Evolutionary conservation across 352 stramenopile genomes (phyloP).

Genomic region (Phytophthora lateralis): DNA sequence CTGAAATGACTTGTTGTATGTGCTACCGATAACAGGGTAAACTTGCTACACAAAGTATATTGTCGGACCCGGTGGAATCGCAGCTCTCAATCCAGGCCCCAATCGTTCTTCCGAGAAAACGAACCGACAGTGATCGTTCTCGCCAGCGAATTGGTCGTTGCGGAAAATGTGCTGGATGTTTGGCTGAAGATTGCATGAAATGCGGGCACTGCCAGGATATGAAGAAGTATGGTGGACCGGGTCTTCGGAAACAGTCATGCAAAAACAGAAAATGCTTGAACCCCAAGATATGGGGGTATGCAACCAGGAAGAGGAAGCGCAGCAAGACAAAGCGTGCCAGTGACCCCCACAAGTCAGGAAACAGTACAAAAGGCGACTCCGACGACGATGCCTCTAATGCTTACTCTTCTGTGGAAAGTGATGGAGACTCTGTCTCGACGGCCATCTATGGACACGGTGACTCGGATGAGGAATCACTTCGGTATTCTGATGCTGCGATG

Average conservation of each 20-base stretch:
- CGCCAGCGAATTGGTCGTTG: constrained; percentile 80
- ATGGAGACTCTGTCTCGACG: constrained; percentile 49
- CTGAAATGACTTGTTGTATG: constrained; percentile 7
- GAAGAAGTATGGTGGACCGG: constrained; percentile 89
- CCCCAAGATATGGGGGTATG: constrained; percentile 62
- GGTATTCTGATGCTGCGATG: constrained; percentile 35
- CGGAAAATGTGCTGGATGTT: constrained; percentile 76
- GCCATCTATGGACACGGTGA: constrained; percentile 30
- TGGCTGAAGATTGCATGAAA: constrained; percentile 85
- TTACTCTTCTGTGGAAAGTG: constrained; percentile 65
- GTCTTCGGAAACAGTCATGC: constrained; percentile 87
- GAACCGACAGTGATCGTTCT: constrained; percentile 43
- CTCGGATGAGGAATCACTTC: constrained; percentile 34
- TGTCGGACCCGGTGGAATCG: constrained; percentile 14
- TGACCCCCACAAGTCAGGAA: constrained; percentile 16
- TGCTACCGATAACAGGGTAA: constrained; percentile 22
- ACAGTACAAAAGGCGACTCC: constrained; percentile 41
- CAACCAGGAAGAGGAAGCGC: constrained; percentile 48
- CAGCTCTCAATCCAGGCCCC: constrained; percentile 31
- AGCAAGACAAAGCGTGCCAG: constrained; percentile 28
- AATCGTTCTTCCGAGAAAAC: constrained; percentile 37
- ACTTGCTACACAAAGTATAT: constrained; percentile 8
- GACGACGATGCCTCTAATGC: constrained; percentile 49
- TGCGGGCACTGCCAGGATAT: constrained; percentile 90
- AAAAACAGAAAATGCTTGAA: constrained; percentile 87